A percentile compares a stretch with the other conserved stretches of the same genome.
Evolutionary conservation across 1,284 basidiomycete species (phyloP).

Genomic region (Tausonia pullulans): DNA sequence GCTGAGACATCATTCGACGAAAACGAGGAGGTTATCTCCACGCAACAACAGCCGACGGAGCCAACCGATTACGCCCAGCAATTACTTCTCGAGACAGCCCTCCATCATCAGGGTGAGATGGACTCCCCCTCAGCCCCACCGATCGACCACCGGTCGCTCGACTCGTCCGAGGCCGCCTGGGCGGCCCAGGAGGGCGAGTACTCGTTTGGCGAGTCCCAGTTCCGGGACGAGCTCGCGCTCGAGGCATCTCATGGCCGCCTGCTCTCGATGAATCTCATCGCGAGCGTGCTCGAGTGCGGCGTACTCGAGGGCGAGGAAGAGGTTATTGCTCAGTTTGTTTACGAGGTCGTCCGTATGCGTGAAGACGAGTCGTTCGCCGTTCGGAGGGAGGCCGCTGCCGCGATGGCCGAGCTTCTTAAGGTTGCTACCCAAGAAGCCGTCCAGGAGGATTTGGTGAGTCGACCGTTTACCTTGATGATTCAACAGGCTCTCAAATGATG

Average conservation of each 20-base stretch:
- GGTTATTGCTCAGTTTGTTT: constrained; percentile 56
- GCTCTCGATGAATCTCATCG: constrained; percentile 87
- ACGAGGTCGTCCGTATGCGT: constrained; percentile 68
- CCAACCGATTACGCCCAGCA: too few relatives aligned
- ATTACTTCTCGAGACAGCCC: not conserved
- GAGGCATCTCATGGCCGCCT: constrained; percentile 79
- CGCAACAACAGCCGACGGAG: too few relatives aligned
- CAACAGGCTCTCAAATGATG: constrained; percentile 4
- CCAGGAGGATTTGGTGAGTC: constrained; percentile 49
- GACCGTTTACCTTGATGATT: not conserved
- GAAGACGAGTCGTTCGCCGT: constrained; percentile 72
- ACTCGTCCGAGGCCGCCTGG: constrained; percentile 7
- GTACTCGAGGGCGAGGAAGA: constrained; percentile 48
- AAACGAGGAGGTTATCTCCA: too few relatives aligned
- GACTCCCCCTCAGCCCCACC: constrained; percentile 17
- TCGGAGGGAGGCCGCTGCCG: constrained; percentile 78
- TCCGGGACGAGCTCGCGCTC: constrained; percentile 33
- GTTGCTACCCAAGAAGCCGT: constrained; percentile 64
- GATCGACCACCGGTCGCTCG: constrained; percentile 8
- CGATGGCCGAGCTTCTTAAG: constrained; percentile 77
- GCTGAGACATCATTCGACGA: too few relatives aligned
- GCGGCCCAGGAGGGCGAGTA: constrained; percentile 7
- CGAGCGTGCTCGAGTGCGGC: constrained; percentile 49
- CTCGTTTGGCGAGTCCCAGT: constrained; percentile 17
- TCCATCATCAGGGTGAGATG: not conserved